These are phyloP conservation scores for Multifurca ochricompacta DNA, from an alignment of 768 basidiomycete species.

Conservation along the genomic window DNA sequence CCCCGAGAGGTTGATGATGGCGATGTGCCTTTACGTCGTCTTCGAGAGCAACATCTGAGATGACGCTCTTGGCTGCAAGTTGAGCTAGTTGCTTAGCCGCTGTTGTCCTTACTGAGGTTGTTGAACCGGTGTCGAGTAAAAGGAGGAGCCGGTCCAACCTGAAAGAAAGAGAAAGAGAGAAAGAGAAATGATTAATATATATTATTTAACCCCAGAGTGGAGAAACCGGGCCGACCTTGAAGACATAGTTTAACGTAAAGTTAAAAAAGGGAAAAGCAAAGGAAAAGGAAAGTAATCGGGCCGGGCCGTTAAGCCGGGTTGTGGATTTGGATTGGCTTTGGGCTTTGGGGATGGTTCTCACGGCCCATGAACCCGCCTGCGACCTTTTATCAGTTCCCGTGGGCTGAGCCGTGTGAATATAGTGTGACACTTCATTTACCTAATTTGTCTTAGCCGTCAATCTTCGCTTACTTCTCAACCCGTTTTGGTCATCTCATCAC, in stretches of 20 bases:
- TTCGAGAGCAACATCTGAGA: slow-evolving; percentile 72
- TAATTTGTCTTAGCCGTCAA: slow-evolving; percentile 21
- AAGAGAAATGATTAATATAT: slow-evolving; percentile 7
- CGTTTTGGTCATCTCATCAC: slow-evolving; percentile 11
- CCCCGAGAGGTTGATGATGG: slow-evolving; percentile 49
- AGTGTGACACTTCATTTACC: slow-evolving; percentile 21
- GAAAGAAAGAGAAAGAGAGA: background rate
- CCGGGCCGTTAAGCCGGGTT: slow-evolving; percentile 42
- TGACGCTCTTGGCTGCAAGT: slow-evolving; percentile 79
- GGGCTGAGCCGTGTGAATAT: slow-evolving; percentile 16
- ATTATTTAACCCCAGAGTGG: no score
- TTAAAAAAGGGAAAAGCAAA: no score
- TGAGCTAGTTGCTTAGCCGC: slow-evolving; percentile 95
- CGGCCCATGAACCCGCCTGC: slow-evolving; percentile 24
- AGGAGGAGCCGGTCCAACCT: slow-evolving; percentile 97
- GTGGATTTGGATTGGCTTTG: slow-evolving; percentile 37
- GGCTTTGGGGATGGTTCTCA: slow-evolving; percentile 35
- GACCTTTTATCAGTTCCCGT: slow-evolving; percentile 22
- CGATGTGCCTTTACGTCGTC: slow-evolving; percentile 65
- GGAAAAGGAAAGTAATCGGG: slow-evolving; percentile 42
- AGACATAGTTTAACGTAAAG: slow-evolving; percentile 67
- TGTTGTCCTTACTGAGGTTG: slow-evolving; percentile 81
- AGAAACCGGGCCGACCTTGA: slow-evolving; percentile 45
- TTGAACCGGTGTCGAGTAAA: slow-evolving; percentile 92
- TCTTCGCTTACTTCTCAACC: slow-evolving; percentile 11